Conservation (phyloP, 768 basidiomycete genomes). For the Cystofilobasidium bisporidii region DNA sequence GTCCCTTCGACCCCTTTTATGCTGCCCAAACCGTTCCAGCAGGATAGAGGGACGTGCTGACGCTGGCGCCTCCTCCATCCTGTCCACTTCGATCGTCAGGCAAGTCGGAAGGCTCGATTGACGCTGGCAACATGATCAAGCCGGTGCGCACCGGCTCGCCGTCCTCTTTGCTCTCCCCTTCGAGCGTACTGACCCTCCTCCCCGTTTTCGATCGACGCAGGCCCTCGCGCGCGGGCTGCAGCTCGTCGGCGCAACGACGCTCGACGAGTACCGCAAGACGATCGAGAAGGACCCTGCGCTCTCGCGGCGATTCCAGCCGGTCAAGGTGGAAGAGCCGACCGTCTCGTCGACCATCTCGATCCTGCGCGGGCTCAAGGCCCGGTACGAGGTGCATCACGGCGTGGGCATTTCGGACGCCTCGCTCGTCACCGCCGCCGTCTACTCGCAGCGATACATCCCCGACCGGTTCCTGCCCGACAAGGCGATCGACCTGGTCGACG, state of each 20-base stretch:
- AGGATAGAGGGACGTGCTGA: too few relatives aligned
- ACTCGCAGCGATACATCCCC: slow-evolving; percentile 57
- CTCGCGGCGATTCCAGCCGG: slow-evolving; percentile 77
- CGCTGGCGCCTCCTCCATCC: too few relatives aligned
- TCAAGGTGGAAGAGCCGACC: slow-evolving; percentile 77
- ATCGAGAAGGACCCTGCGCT: slow-evolving; percentile 87
- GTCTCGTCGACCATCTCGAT: slow-evolving; percentile 51
- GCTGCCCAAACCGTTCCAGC: too few relatives aligned
- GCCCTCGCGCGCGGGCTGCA: slow-evolving; percentile 77
- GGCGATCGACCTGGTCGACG: slow-evolving; percentile 73
- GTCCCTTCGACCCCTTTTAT: not conserved
- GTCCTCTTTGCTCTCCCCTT: too few relatives aligned
- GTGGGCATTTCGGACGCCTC: slow-evolving; percentile 84
- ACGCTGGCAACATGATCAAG: slow-evolving; percentile 51
- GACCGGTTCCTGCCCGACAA: slow-evolving; percentile 85
- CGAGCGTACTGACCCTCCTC: too few relatives aligned
- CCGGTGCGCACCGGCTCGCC: slow-evolving; percentile 7
- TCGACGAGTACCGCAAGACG: slow-evolving; percentile 41
- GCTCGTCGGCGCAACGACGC: slow-evolving; percentile 82
- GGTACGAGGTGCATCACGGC: slow-evolving; percentile 86
- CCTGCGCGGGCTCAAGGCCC: slow-evolving; percentile 68
- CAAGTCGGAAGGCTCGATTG: slow-evolving; percentile 82
- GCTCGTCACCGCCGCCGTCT: slow-evolving; percentile 80
- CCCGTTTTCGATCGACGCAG: slow-evolving; percentile 61
- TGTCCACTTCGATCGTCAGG: slow-evolving; percentile 40